Evolutionary conservation across 306 rosid genomes (phyloP).

Genomic region (Prosopis cineraria): DNA sequence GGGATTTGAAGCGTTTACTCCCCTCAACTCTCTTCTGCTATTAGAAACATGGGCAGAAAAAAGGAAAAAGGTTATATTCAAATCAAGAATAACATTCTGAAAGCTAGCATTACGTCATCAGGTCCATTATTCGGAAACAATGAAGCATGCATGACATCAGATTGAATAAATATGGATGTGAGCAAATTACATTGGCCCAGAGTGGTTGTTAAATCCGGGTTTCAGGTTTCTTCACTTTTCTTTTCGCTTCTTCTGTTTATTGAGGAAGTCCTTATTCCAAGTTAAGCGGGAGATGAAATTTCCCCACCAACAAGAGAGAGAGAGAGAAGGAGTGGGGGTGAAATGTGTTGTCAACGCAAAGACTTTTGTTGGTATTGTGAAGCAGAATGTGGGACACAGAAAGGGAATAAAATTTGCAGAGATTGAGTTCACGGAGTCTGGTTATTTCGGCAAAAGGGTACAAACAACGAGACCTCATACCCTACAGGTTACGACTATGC

Average conservation of each 20-base stretch:
- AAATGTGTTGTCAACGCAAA: neutral
- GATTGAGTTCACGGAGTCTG: neutral
- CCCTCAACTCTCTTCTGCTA: constrained; percentile 23
- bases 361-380: neutral
- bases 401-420: neutral
- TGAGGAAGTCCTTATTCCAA: neutral
- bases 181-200: too few relatives aligned
- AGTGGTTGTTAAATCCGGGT: neutral
- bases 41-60: neutral
- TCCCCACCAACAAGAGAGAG: neutral
- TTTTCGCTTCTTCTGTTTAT: neutral
- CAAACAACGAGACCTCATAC: neutral
- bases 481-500: neutral
- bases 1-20: neutral
- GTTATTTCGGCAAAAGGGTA: neutral
- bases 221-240: neutral
- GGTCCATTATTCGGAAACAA: constrained; percentile 3
- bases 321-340: neutral
- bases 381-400: neutral
- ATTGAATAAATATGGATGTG: neutral
- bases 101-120: neutral
- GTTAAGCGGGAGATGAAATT: neutral
- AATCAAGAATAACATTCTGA: neutral
- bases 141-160: neutral
- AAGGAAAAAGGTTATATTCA: neutral